These are phyloP conservation scores for Lecanosticta acicola DNA, from an alignment of 2,329 filamentous ascomycete species.

Conservation along the genomic window DNA sequence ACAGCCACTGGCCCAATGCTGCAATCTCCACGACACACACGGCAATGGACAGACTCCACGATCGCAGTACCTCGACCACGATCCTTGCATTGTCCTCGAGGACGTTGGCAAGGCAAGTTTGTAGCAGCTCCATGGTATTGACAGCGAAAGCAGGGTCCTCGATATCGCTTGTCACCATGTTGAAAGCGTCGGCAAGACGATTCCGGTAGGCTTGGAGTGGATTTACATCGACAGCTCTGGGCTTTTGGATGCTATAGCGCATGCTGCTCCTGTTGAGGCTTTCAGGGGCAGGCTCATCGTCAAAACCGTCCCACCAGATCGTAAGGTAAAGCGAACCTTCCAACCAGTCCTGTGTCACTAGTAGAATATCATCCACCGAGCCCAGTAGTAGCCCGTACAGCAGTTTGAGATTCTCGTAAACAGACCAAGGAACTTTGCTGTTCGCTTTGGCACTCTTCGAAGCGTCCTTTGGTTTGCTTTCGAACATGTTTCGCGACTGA, in stretches of 20 bases:
- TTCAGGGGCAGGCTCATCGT: conserved; percentile 44
- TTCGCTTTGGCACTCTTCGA: conserved; percentile 61
- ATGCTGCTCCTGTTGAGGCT: conserved; percentile 43
- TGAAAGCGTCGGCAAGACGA: conserved; percentile 66
- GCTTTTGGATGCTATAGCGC: conserved; percentile 33
- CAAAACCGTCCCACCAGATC: conserved; percentile 88
- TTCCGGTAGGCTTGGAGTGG: conserved; percentile 66
- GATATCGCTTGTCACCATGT: conserved; percentile 56
- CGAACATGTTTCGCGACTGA: conserved; percentile 39
- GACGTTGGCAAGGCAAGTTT: conserved; percentile 74
- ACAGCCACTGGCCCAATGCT: conserved; percentile 77
- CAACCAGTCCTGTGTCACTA: conserved; percentile 80
- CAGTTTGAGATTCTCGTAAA: conserved; percentile 77
- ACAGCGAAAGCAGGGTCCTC: conserved; percentile 64
- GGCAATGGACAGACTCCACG: conserved; percentile 75
- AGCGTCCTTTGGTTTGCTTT: conserved; percentile 32
- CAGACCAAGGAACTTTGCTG: conserved; percentile 80
- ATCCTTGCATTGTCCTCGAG: conserved; percentile 78
- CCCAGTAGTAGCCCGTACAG: conserved; percentile 79
- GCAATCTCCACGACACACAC: conserved; percentile 77
- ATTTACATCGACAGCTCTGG: conserved; percentile 46
- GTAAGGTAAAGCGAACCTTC: conserved; percentile 79
- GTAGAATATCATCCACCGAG: conserved; percentile 66
- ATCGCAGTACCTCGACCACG: conserved; percentile 65
- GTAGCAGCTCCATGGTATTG: conserved; percentile 67